phyloP scores from a whole-genome alignment of 1,284 basidiomycete genomes.

The Microstroma glucosiphilum region DNA sequence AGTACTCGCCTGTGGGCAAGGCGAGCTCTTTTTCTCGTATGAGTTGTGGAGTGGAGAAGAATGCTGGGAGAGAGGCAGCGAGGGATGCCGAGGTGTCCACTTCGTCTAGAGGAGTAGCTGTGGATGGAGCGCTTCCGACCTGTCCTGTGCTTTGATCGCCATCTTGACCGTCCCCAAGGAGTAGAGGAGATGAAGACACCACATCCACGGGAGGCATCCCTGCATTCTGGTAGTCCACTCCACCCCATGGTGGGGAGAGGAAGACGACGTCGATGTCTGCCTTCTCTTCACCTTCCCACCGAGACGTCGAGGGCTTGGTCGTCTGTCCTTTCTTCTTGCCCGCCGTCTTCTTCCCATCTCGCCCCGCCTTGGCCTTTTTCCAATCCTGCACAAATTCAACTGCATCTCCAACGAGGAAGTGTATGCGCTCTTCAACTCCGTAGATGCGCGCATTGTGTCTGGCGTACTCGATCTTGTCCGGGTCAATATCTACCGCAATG shows the following conservation, averaged over 20 bases:
- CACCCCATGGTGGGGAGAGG: conserved; percentile 45
- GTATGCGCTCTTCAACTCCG: conserved; percentile 86
- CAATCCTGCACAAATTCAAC: conserved; percentile 63
- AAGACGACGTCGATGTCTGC: conserved; percentile 19
- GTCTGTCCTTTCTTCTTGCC: neutral
- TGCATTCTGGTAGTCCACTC: conserved; percentile 29
- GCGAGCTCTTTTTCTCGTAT: neutral
- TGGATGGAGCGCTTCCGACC: neutral
- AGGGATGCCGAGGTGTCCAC: neutral
- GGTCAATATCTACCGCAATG: conserved; percentile 84
- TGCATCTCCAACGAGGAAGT: conserved; percentile 85
- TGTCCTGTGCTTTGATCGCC: neutral
- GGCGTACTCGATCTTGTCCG: conserved; percentile 73
- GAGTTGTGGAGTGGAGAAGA: neutral
- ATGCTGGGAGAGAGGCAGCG: neutral
- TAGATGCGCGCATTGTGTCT: conserved; percentile 82
- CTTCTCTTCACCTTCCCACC: conserved; percentile 23
- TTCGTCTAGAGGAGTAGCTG: neutral
- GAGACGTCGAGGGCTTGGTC: neutral
- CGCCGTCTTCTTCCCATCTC: neutral
- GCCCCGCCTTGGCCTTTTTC: conserved; percentile 28
- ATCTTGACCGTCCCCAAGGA: too few species aligned
- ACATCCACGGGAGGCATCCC: too few species aligned
- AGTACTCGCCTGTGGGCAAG: neutral
- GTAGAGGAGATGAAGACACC: too few species aligned